Evolutionary conservation across 2,329 filamentous ascomycete genomes (phyloP).

Genomic region (Fusarium sublunatum): DNA sequence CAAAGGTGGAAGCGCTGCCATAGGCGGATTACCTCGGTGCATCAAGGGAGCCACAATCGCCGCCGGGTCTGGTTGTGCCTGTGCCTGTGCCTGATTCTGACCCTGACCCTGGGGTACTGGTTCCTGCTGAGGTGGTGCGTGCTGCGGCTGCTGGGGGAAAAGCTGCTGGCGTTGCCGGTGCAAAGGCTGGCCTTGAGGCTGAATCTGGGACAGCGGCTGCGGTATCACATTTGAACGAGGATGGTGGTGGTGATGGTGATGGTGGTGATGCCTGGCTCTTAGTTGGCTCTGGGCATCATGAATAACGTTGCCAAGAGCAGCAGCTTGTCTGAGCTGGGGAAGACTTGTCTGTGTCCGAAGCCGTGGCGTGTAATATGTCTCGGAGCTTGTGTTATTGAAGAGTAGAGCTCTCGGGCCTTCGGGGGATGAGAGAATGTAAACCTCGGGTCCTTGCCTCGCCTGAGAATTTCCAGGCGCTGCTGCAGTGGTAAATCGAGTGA

Average conservation of each 20-base stretch:
- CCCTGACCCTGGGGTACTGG: constrained; percentile 42
- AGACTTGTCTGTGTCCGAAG: constrained; percentile 44
- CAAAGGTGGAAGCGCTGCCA: constrained; percentile 49
- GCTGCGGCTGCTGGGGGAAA: constrained; percentile 33
- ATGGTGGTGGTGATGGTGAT: constrained; percentile 43
- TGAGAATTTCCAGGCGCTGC: constrained; percentile 20
- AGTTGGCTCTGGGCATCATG: constrained; percentile 37
- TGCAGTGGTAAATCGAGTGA: constrained; percentile 48
- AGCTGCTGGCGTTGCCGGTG: constrained; percentile 24
- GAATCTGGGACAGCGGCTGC: constrained; percentile 24
- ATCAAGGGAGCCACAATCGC: constrained; percentile 39
- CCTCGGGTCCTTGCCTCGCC: constrained; percentile 56
- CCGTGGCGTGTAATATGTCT: constrained; percentile 64
- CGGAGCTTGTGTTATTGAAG: constrained; percentile 61
- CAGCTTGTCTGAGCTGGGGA: constrained; percentile 44
- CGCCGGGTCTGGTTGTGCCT: constrained; percentile 44
- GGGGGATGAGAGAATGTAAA: constrained; percentile 71
- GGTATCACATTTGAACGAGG: constrained; percentile 23
- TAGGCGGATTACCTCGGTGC: constrained; percentile 56
- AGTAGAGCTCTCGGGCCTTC: constrained; percentile 68
- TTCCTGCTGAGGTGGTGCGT: constrained; percentile 41
- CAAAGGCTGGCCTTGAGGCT: constrained; percentile 22
- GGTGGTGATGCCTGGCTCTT: constrained; percentile 44
- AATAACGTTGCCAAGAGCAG: constrained; percentile 20
- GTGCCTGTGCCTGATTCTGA: constrained; percentile 34